Conservation (phyloP, 176 grass and related monocot genomes). For the Oryza nivara region DNA sequence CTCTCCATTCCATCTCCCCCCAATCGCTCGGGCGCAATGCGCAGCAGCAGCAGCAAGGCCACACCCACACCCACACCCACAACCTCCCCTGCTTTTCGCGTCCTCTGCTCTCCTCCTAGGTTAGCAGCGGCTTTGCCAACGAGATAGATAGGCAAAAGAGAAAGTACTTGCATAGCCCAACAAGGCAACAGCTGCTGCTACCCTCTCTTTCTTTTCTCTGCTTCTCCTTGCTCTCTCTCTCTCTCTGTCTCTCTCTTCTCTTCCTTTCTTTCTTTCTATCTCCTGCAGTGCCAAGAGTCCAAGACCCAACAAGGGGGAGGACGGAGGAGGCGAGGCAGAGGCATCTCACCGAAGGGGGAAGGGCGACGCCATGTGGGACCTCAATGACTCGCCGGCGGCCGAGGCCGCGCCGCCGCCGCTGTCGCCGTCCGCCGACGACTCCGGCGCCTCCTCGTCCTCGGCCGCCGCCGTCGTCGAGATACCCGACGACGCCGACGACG, state of each 20-base stretch:
- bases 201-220: constrained; percentile 2
- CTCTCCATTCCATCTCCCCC: too few relatives aligned
- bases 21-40: background rate
- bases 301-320: background rate
- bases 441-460: constrained; percentile 54
- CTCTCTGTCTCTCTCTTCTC: constrained; percentile 3
- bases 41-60: constrained; percentile 3
- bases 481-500: constrained; percentile 55
- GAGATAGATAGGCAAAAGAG: constrained; percentile 55
- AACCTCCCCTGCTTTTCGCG: background rate
- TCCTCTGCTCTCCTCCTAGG: constrained; percentile 51
- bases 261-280: background rate
- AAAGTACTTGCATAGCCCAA: constrained; percentile 61
- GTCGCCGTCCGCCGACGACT: constrained; percentile 62
- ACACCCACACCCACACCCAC: background rate
- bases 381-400: constrained; percentile 79
- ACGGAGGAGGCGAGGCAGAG: too few relatives aligned
- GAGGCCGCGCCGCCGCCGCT: constrained; percentile 34
- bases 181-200: constrained; percentile 41
- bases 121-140: constrained; percentile 49
- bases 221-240: background rate
- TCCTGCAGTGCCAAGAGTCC: background rate
- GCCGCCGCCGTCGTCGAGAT: constrained; percentile 41
- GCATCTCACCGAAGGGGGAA: background rate
- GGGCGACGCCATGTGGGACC: constrained; percentile 75